Base-by-base conservation (phyloP, 208 protist species). In the Spongospora subterranea region DNA sequence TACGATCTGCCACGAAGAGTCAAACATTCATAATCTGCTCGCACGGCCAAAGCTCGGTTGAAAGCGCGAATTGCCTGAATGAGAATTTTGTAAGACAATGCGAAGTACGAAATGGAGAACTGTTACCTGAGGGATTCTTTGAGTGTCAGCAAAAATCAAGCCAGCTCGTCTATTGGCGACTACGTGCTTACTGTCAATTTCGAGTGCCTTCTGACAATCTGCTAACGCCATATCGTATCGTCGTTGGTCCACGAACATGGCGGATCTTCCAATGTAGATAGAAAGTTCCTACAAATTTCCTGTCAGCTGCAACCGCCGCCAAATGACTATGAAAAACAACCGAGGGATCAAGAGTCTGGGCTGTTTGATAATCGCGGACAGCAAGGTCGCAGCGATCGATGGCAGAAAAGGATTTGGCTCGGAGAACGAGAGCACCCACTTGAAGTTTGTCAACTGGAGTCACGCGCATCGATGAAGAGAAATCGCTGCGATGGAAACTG, bases 31-130 rank as follows among this genome's bases (percentile, higher is more conserved):
- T 82, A 82, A 82, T 82, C 71, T 20, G 71, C 71, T 45, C 71
- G 71, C 6, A 82, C 40, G 6, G 71, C 71, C n/a, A 82, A 43
- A 35, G 71, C 71, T 35, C 71, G n/a, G n/a, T 82, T 82, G 71
- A 82, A 82, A 45, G 71, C 71, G 6, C 71, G 71, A 43, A 82
- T 82, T 20, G 71, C 71, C 71, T 82, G 71, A 82, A 82, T 60
- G 13, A 60, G 50, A 39, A 35, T 39, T 40, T 82, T 6, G 35
- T 39, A 35, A 82, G 17, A 6, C 35, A 35, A 82, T 6, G 6
- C 40, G 17, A 82, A 13, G 71, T 6, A 40, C n/a, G 17, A 82
- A 39, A 82, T 43, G 6, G 13, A 43, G 71, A 13, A 82, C n/a
- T 43, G n/a, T 82, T 29, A 82, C 71, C 71, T 35, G 35, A 39